Base-by-base conservation (phyloP, 345 rosid species). In the Dipteronia dyeriana region DNA sequence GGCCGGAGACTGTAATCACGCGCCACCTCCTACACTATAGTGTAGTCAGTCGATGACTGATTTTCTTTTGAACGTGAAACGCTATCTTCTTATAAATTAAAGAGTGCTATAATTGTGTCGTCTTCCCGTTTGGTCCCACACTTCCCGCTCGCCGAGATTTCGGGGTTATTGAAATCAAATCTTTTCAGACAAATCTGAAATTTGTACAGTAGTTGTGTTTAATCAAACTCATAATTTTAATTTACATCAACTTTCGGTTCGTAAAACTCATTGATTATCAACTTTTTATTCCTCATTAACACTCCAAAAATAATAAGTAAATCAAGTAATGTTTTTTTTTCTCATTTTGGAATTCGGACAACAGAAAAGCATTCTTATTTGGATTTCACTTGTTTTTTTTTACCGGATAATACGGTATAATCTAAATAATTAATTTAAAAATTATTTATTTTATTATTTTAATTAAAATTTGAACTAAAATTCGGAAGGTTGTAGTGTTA, bases 71-170 rank as follows among this genome's bases (percentile, higher is more conserved):
- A 65, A 66, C 34, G 78, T 53, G 63, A 75, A 75, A 66, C 1
- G 51, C 71, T 29, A 34, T 31, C 53, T 12, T 65, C 51, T 63
- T 74, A 49, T 49, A 13, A 49, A 34, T 34, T 34, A 49, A 63
- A 45, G 41, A 0, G 49, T 56, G 26, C 17, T 38, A 54, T 10
- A 70, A 23, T 72, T 72, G 68, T 53, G 1, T 20, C 16, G 75
- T 64, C 75, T 68, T n/a, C 72, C 9, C 56, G 74, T 82, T 71
- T 59, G 84, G 81, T 31, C 84, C 71, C 68, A 70, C 71, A 31
- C 22, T 56, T 56, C 84, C 78, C 68, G 78, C 78, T 51, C 22
- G n/a, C 82, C 79, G 79, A 75, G 79, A 82, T 78, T 78, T 75
- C 61, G 34, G 23, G 84, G 74, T 29, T 11, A 56, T 68, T 68